Evolutionary conservation across 345 rosid species (phyloP), one percentile per base, ranked within the genome.

Genomic region (Microcos paniculata): DNA sequence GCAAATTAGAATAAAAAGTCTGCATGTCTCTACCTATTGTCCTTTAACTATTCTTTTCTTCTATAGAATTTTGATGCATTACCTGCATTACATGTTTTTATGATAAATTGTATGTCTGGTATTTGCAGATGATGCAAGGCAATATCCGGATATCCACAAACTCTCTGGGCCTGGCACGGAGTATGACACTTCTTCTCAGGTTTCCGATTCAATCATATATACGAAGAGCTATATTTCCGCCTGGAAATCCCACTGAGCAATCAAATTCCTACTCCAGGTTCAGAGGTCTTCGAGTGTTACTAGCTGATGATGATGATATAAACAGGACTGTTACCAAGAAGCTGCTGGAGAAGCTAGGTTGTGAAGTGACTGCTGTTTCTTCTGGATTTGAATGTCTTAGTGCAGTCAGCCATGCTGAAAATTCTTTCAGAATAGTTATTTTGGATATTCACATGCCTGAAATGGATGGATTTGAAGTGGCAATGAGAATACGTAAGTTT

Each of bases 381-480:
- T 89, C 98, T 1, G 98, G 99, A 26, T 90, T 88, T 48, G 98
- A 93, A 74, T 96, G 98, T 87, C 88, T 96, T 33, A 82, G 84
- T 63, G 94, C 90, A 0, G 72, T 93, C 71, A 80, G 85, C 59
- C 84, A 83, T 31, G 80, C 87, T 4, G 91, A 87, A 75, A 88
- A 80, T 81, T 70, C 93, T 35, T 90, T 89, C 80, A 77, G 89
- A 69, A 76, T 92, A 1, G 89, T 93, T 56, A 58, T 93, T 21
- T 79, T 96, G 84, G 98, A 96, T 85, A 91, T 96, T 79, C 92
- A 93, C 75, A 87, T 93, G 98, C 92, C 91, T 0, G 96, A 91
- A 75, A 90, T 96, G 94, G 98, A 96, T 40, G 98, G 99, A 28
- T 93, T 88, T 0, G 99, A 96, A 74, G 97, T 93, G 57, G 97